Percentiles rank a stretch among this genome's conserved stretches.
phyloP scores from a whole-genome alignment of 2,329 filamentous ascomycete genomes.

The Helicocarpus griseus region DNA sequence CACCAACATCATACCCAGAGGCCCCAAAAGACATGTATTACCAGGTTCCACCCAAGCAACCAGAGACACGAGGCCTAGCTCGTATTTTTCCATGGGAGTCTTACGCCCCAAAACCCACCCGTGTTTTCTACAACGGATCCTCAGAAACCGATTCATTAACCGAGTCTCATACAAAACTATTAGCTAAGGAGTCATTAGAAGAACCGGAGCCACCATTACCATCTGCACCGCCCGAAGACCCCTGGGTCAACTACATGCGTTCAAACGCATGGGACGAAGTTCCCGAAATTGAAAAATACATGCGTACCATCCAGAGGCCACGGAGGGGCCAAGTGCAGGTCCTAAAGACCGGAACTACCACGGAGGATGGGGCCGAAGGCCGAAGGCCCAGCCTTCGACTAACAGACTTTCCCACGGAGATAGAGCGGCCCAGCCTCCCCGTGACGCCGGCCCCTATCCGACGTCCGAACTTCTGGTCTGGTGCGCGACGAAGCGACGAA shows the following conservation, averaged over 20 bases:
- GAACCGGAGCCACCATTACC: conserved; percentile 8
- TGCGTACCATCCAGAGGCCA: conserved; percentile 63
- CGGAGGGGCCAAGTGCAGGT: conserved; percentile 41
- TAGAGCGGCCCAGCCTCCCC: conserved; percentile 76
- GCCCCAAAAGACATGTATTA: conserved; percentile 86
- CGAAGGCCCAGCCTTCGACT: conserved; percentile 54
- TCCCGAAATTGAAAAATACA: conserved; percentile 78
- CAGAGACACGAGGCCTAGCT: conserved; percentile 49
- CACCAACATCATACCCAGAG: conserved; percentile 68
- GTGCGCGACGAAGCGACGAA: not conserved
- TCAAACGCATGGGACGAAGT: conserved; percentile 91
- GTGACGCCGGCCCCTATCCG: conserved; percentile 77
- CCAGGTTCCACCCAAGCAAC: conserved; percentile 54
- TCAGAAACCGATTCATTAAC: conserved; percentile 3
- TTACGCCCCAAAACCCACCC: conserved; percentile 50
- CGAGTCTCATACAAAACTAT: not conserved
- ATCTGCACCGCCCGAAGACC: conserved; percentile 39
- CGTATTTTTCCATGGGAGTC: conserved; percentile 89
- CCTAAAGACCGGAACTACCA: conserved; percentile 14
- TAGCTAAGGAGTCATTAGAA: conserved; percentile 1
- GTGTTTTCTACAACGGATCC: conserved; percentile 33
- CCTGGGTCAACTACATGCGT: conserved; percentile 65
- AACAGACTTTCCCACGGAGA: conserved; percentile 77
- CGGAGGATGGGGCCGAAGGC: conserved; percentile 19
- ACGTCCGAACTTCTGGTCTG: conserved; percentile 54